Conservation (phyloP, 441 rosid species). For the Bruguiera hainesii region DNA sequence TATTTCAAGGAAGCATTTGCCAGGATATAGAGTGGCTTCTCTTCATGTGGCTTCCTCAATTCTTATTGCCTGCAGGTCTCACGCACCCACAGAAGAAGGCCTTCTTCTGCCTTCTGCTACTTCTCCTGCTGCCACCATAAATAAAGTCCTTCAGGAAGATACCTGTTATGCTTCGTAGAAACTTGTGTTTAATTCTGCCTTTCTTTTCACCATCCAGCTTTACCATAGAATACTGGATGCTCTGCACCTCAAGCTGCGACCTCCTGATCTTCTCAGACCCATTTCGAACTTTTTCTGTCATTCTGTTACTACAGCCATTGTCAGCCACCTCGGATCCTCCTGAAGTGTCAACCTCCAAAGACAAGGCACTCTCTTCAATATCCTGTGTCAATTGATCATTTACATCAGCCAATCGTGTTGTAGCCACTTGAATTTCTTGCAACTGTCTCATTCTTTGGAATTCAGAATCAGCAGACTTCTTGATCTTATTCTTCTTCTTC, state of each 20-base stretch:
- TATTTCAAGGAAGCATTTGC: conserved; percentile 9
- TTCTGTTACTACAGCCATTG: conserved; percentile 35
- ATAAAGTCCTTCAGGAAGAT: conserved; percentile 68
- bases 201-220: conserved; percentile 78
- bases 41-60: conserved; percentile 16
- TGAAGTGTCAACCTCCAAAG: conserved; percentile 22
- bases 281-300: conserved; percentile 51
- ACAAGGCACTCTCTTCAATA: conserved; percentile 38
- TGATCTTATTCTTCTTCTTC: conserved; percentile 31
- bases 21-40: conserved; percentile 5
- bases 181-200: conserved; percentile 39
- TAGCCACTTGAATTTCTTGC: conserved; percentile 61
- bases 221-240: conserved; percentile 50
- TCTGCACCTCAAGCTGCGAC: conserved; percentile 72
- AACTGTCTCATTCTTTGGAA: conserved; percentile 55
- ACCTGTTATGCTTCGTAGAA: conserved; percentile 54
- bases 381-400: conserved; percentile 50
- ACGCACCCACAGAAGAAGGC: conserved; percentile 71
- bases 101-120: conserved; percentile 49
- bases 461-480: conserved; percentile 44
- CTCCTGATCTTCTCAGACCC: conserved; percentile 73
- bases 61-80: conserved; percentile 39
- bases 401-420: conserved; percentile 46
- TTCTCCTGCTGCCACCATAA: conserved; percentile 43
- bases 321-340: conserved; percentile 31